A percentile compares a stretch with the other conserved stretches of the same genome.
Conservation (phyloP, 495 filamentous ascomycete genomes). For the Xylaria nigripes region DNA sequence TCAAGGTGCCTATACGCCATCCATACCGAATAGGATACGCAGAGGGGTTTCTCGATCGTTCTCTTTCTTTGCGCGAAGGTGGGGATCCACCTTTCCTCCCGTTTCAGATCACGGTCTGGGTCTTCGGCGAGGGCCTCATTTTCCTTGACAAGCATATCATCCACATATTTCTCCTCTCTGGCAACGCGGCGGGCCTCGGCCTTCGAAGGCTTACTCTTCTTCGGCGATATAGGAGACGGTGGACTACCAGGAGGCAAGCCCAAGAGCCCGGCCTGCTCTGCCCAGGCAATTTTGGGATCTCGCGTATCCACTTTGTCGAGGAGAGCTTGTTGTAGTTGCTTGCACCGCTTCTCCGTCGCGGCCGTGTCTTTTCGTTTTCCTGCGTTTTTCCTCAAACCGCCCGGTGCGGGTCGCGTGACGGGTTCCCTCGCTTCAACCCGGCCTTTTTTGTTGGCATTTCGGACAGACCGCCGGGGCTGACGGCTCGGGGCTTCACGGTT, state of each 20-base stretch:
- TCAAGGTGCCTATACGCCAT: conserved; percentile 1
- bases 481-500: too few species aligned
- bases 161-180: conserved; percentile 2
- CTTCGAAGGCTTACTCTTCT: neutral
- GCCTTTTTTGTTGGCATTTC: too few species aligned
- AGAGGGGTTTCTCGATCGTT: neutral
- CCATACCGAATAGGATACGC: neutral
- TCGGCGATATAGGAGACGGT: neutral
- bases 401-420: too few species aligned
- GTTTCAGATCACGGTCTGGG: neutral
- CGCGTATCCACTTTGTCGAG: neutral
- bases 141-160: neutral
- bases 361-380: neutral
- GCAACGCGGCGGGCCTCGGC: too few species aligned
- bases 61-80: conserved; percentile 1
- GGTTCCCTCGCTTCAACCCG: too few species aligned
- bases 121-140: neutral
- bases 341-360: neutral
- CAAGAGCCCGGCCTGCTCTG: conserved; percentile 1
- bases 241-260: neutral
- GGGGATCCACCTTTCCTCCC: conserved; percentile 1
- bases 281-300: neutral
- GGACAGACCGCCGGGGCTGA: too few species aligned
- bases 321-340: neutral
- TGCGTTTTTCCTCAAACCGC: too few species aligned